phyloP scores from a whole-genome alignment of 306 rosid species.

The Ormosia semicastrata region DNA sequence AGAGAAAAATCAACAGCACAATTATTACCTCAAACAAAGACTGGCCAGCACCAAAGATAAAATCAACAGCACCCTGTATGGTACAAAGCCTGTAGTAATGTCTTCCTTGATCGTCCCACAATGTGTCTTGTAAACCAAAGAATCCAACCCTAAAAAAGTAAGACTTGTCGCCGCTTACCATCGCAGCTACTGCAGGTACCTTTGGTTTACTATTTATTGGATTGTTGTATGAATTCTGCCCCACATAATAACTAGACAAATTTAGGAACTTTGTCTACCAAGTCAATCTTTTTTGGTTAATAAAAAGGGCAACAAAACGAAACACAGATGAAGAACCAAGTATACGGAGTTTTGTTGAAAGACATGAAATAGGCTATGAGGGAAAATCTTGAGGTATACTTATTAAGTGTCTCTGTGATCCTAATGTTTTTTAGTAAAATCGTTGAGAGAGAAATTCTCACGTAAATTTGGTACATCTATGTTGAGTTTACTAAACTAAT shows the following conservation, averaged over 20 bases:
- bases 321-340: neutral
- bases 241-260: neutral
- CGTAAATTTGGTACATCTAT: too few relatives aligned
- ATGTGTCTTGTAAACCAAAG: slow-evolving; percentile 77
- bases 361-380: neutral
- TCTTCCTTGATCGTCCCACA: slow-evolving; percentile 77
- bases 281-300: too few relatives aligned
- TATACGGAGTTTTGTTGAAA: neutral
- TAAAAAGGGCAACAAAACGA: neutral
- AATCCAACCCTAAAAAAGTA: slow-evolving; percentile 57
- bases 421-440: too few relatives aligned
- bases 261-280: neutral
- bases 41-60: slow-evolving; percentile 76
- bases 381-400: neutral
- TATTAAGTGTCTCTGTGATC: neutral
- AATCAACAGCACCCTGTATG: slow-evolving; percentile 81
- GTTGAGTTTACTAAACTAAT: too few relatives aligned
- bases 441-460: too few relatives aligned
- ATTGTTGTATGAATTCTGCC: slow-evolving; percentile 59
- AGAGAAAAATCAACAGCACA: neutral
- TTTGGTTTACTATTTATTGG: slow-evolving; percentile 18
- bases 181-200: slow-evolving; percentile 62
- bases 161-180: slow-evolving; percentile 57
- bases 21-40: slow-evolving; percentile 65
- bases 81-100: slow-evolving; percentile 68